A percentile compares a stretch with the other conserved stretches of the same genome.
Conservation (phyloP, 345 rosid species). For the Viola odorata region DNA sequence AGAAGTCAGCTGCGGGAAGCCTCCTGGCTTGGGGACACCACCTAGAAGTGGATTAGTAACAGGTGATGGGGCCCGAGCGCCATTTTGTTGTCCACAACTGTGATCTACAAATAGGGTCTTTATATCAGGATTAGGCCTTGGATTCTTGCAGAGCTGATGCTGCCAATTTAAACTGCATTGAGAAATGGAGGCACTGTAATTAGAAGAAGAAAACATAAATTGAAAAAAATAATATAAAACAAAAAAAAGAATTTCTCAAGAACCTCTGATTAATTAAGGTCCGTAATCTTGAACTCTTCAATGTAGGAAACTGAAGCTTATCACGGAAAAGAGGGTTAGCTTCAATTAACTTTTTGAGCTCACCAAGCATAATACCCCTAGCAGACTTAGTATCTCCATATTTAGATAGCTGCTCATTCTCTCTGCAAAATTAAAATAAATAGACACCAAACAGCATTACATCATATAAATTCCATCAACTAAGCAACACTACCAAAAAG, state of each 20-base stretch:
- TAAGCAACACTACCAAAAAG: background rate
- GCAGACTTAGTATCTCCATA: constrained; percentile 85
- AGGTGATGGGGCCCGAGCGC: constrained; percentile 69
- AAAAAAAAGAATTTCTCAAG: constrained; percentile 10
- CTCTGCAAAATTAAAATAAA: constrained; percentile 37
- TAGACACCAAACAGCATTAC: background rate
- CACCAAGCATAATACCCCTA: constrained; percentile 75
- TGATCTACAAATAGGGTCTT: constrained; percentile 82
- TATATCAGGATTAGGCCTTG: constrained; percentile 74
- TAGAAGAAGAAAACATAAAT: constrained; percentile 5
- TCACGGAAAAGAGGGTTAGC: constrained; percentile 86
- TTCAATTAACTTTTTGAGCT: constrained; percentile 75
- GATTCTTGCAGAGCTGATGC: constrained; percentile 79
- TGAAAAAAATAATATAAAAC: constrained; percentile 5
- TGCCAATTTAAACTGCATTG: constrained; percentile 79
- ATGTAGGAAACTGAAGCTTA: constrained; percentile 76
- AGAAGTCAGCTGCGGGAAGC: constrained; percentile 51
- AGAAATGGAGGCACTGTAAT: constrained; percentile 10
- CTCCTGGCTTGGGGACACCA: constrained; percentile 52
- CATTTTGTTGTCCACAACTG: constrained; percentile 66
- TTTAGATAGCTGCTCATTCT: constrained; percentile 79
- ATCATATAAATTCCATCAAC: background rate
- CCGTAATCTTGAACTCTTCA: constrained; percentile 74
- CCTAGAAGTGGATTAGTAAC: constrained; percentile 71
- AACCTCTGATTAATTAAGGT: constrained; percentile 85